Evolutionary conservation across 2,329 filamentous ascomycete species (phyloP).

Genomic region (Pseudogymnoascus sp.): DNA sequence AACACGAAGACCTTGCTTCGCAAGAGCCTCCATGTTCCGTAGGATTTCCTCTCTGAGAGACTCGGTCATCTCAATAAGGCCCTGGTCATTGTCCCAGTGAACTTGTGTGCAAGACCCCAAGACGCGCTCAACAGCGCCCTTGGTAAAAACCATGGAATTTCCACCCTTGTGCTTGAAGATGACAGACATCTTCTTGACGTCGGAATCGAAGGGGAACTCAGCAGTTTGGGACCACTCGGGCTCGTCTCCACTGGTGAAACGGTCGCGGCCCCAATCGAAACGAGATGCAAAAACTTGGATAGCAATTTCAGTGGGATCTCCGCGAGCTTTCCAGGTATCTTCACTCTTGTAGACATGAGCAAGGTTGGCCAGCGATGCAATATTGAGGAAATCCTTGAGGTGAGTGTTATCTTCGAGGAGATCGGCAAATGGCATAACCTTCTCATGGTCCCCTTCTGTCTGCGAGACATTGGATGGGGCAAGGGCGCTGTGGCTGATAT

Average conservation of each 20-base stretch:
- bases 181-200: slow-evolving; percentile 69
- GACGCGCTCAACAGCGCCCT: slow-evolving; percentile 63
- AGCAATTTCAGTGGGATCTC: slow-evolving; percentile 64
- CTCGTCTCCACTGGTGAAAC: slow-evolving; percentile 41
- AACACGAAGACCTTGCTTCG: slow-evolving; percentile 59
- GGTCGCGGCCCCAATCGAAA: slow-evolving; percentile 53
- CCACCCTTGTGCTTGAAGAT: slow-evolving; percentile 44
- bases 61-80: slow-evolving; percentile 40
- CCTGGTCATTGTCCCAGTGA: slow-evolving; percentile 34
- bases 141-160: slow-evolving; percentile 46
- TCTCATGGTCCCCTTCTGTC: slow-evolving; percentile 19
- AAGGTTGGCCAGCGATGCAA: slow-evolving; percentile 58
- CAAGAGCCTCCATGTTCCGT: slow-evolving; percentile 60
- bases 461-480: slow-evolving; percentile 24
- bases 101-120: slow-evolving; percentile 53
- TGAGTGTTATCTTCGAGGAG: slow-evolving; percentile 39
- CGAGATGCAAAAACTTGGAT: slow-evolving; percentile 66
- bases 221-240: slow-evolving; percentile 50
- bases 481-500: slow-evolving; percentile 30
- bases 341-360: slow-evolving; percentile 49
- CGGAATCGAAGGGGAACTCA: slow-evolving; percentile 67
- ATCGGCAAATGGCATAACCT: slow-evolving; percentile 23
- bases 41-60: slow-evolving; percentile 49
- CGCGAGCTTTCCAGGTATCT: slow-evolving; percentile 52
- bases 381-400: slow-evolving; percentile 50